Conservation (phyloP, 805 yeast genomes). For the Clavispora carvajalis region DNA sequence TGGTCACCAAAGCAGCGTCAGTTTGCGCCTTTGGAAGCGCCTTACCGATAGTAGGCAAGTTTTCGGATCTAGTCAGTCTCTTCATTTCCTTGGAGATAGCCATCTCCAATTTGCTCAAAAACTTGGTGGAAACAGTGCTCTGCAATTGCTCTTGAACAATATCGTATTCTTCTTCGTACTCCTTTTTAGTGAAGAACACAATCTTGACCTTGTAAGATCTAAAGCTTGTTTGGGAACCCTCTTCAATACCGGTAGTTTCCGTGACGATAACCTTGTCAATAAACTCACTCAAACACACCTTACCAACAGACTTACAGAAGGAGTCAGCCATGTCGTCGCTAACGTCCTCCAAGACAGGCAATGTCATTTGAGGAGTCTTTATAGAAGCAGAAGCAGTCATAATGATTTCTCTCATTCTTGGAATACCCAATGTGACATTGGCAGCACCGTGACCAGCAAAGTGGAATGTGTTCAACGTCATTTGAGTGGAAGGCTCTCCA, state of each 20-base stretch:
- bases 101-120: slow-evolving; percentile 65
- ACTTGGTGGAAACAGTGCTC: slow-evolving; percentile 54
- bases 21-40: slow-evolving; percentile 52
- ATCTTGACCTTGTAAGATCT: slow-evolving; percentile 74
- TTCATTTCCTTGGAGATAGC: slow-evolving; percentile 76
- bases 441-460: slow-evolving; percentile 99
- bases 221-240: slow-evolving; percentile 40
- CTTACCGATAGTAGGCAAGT: slow-evolving; percentile 61
- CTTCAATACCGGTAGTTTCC: slow-evolving; percentile 73
- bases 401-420: slow-evolving; percentile 99
- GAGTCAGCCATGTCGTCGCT: slow-evolving; percentile 83
- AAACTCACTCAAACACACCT: slow-evolving; percentile 80
- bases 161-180: slow-evolving; percentile 86
- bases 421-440: slow-evolving; percentile 97
- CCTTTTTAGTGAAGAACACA: slow-evolving; percentile 67
- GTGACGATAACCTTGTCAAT: slow-evolving; percentile 80
- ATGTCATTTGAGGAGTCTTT: slow-evolving; percentile 98
- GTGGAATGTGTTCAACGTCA: slow-evolving; percentile 96
- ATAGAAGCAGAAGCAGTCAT: slow-evolving; percentile 97
- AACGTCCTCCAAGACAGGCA: slow-evolving; percentile 79
- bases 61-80: slow-evolving; percentile 63
- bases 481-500: slow-evolving; percentile 99
- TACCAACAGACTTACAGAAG: slow-evolving; percentile 86
- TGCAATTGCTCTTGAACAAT: slow-evolving; percentile 77
- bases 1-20: slow-evolving; percentile 23